phyloP scores from a whole-genome alignment of 768 basidiomycete species.

The Boletus rufocinnamomeus region DNA sequence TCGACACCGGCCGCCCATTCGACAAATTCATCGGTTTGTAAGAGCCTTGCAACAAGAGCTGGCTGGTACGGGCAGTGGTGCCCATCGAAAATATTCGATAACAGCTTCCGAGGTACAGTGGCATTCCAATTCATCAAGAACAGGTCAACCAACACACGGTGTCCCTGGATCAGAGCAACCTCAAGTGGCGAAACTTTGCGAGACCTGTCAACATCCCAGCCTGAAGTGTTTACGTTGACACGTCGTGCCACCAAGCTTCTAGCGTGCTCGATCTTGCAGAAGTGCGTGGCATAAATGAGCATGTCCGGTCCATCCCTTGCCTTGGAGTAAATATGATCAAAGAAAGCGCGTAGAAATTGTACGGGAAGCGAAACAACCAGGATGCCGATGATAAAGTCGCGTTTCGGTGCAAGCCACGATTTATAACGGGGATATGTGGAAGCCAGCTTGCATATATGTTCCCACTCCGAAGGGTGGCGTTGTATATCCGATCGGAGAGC shows the following conservation, averaged over 20 bases:
- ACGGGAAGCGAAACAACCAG: background rate
- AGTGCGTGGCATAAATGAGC: background rate
- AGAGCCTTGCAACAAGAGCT: background rate
- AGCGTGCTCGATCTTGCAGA: background rate
- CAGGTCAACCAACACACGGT: background rate
- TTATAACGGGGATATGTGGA: background rate
- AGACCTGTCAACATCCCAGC: background rate
- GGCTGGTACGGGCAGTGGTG: background rate
- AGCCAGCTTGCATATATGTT: background rate
- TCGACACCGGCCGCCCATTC: background rate
- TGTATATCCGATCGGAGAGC: background rate
- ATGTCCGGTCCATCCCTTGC: background rate
- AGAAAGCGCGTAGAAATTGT: background rate
- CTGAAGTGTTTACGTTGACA: background rate
- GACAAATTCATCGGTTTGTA: background rate
- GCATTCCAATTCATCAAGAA: background rate
- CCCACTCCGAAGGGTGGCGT: background rate
- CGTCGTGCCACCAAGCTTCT: background rate
- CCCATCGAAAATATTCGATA: background rate
- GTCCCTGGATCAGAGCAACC: background rate
- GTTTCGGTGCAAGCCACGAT: background rate
- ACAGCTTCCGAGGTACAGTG: background rate
- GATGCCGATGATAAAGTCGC: background rate
- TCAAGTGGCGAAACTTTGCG: background rate
- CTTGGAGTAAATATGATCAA: background rate